Conservation (phyloP, 805 yeast genomes). For the Suhomyces xylopsoci region DNA sequence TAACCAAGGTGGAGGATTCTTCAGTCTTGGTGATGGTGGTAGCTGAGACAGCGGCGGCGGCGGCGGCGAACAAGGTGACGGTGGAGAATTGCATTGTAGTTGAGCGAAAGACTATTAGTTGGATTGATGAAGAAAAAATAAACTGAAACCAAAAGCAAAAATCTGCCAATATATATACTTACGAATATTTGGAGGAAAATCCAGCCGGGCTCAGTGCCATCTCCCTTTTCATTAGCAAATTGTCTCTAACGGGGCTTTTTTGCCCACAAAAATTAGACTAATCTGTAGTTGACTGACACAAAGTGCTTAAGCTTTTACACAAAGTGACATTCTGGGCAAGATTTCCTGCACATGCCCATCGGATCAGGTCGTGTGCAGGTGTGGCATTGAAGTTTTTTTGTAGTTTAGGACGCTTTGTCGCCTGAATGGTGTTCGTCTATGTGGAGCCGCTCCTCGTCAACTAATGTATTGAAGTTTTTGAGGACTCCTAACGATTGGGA, state of each 20-base stretch:
- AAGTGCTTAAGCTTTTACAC: background rate
- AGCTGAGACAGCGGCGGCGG: conserved; percentile 34
- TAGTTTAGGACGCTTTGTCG: background rate
- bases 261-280: background rate
- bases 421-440: background rate
- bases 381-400: background rate
- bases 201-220: background rate
- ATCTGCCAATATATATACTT: conserved; percentile 1
- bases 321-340: background rate
- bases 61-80: conserved; percentile 38
- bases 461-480: background rate
- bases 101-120: conserved; percentile 36
- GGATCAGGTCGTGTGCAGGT: background rate
- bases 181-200: background rate
- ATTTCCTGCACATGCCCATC: background rate
- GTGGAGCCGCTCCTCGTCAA: background rate
- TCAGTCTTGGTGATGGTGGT: conserved; percentile 30
- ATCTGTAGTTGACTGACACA: background rate
- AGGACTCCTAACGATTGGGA: background rate
- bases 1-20: conserved; percentile 34
- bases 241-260: background rate
- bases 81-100: conserved; percentile 47
- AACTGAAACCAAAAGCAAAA: background rate
- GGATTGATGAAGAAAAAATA: conserved; percentile 21
- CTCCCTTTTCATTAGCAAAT: background rate